phyloP scores from a whole-genome alignment of 441 rosid species.

The Aleurites moluccanus region DNA sequence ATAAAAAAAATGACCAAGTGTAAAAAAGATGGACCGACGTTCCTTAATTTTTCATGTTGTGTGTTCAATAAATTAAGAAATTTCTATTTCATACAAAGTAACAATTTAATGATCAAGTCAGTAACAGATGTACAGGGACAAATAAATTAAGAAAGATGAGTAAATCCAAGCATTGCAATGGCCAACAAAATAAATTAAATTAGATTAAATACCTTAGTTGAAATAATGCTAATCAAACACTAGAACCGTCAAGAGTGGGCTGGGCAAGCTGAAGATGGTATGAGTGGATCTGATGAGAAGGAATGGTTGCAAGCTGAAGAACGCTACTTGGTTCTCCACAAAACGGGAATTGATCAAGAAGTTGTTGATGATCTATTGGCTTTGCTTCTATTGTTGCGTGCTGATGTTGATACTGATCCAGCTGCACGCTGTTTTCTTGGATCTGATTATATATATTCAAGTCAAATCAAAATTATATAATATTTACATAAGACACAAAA shows the following conservation, averaged over 20 bases:
- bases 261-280: slow-evolving; percentile 81
- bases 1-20: not conserved
- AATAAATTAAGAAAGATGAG: too few relatives aligned
- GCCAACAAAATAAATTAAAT: not conserved
- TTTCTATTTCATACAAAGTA: too few relatives aligned
- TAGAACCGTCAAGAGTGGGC: slow-evolving; percentile 55
- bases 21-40: too few relatives aligned
- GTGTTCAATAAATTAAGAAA: too few relatives aligned
- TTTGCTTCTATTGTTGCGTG: slow-evolving; percentile 52
- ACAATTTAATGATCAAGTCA: too few relatives aligned
- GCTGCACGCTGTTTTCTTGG: slow-evolving; percentile 57
- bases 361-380: slow-evolving; percentile 53
- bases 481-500: too few relatives aligned
- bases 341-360: slow-evolving; percentile 65
- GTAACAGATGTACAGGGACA: too few relatives aligned
- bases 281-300: slow-evolving; percentile 50
- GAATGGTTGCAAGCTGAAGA: slow-evolving; percentile 70
- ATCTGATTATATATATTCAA: slow-evolving; percentile 33
- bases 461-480: not conserved
- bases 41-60: not conserved
- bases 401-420: slow-evolving; percentile 56
- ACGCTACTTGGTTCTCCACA: slow-evolving; percentile 67
- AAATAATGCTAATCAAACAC: slow-evolving; percentile 1
- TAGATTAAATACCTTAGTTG: not conserved
- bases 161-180: too few relatives aligned